A percentile compares a stretch with the other conserved stretches of the same genome.
phyloP scores from a whole-genome alignment of 75 land plant species.

The Sequoiadendron giganteum region DNA sequence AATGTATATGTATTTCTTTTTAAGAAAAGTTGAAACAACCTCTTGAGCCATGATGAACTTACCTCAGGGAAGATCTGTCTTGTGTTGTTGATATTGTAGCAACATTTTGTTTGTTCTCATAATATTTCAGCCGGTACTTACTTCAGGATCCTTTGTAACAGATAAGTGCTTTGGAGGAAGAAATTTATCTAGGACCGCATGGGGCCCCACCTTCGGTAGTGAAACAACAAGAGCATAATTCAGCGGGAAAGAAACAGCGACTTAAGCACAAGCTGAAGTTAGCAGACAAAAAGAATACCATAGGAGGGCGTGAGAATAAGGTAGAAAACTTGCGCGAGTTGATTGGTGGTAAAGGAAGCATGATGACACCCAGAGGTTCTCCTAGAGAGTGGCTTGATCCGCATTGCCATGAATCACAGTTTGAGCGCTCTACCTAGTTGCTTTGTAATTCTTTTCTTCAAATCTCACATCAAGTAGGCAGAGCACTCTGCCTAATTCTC shows the following conservation, averaged over 20 bases:
- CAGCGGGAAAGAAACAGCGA: conserved; percentile 61
- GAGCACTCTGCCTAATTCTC: not conserved
- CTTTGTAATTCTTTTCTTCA: not conserved
- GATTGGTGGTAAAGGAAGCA: conserved; percentile 48
- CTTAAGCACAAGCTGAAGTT: conserved; percentile 89
- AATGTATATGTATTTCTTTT: not conserved
- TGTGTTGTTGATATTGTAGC: not conserved
- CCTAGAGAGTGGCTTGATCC: conserved; percentile 94
- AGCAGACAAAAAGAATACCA: conserved; percentile 57
- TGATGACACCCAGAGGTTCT: conserved; percentile 42
- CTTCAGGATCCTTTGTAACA: conserved; percentile 16
- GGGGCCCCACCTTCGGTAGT: conserved; percentile 83
- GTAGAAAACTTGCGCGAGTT: conserved; percentile 74
- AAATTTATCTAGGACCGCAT: conserved; percentile 89
- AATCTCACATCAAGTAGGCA: not conserved
- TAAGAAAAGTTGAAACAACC: not conserved
- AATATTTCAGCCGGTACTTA: not conserved
- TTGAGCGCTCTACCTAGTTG: conserved; percentile 48
- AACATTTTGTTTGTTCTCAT: not conserved
- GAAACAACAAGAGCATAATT: conserved; percentile 54
- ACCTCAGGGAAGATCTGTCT: not conserved
- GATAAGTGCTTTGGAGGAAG: conserved; percentile 40
- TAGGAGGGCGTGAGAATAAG: conserved; percentile 78
- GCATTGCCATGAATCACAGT: conserved; percentile 94
- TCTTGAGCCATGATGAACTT: not conserved